These are phyloP conservation scores for Asterophora parasitica DNA, from an alignment of 768 basidiomycete species.

Conservation along the genomic window DNA sequence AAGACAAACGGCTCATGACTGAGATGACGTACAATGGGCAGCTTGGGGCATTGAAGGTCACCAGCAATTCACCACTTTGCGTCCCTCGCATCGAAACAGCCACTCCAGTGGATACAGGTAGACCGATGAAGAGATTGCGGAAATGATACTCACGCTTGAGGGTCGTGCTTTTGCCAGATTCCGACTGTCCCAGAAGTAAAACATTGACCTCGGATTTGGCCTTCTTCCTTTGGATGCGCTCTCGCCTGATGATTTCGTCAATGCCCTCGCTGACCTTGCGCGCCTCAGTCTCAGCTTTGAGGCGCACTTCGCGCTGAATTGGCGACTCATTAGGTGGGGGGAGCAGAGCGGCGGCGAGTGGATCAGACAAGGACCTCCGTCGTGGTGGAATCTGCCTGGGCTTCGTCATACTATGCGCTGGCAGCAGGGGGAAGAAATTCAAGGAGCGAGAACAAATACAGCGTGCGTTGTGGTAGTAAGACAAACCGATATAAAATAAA, in stretches of 20 bases:
- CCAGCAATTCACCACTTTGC: neutral
- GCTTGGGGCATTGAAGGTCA: neutral
- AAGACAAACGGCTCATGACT: conserved; percentile 8
- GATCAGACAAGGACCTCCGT: conserved; percentile 55
- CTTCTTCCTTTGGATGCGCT: conserved; percentile 57
- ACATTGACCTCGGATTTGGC: conserved; percentile 65
- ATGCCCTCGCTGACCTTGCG: conserved; percentile 72
- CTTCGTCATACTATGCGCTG: conserved; percentile 34
- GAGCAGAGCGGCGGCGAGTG: conserved; percentile 58
- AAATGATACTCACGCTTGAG: conserved; percentile 68
- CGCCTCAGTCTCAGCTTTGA: conserved; percentile 66
- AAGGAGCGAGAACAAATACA: conserved; percentile 16
- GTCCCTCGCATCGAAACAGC: neutral
- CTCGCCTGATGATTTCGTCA: conserved; percentile 71
- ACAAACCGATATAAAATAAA: conserved; percentile 20
- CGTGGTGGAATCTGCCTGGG: conserved; percentile 30
- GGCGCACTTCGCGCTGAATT: conserved; percentile 57
- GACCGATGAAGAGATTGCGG: conserved; percentile 7
- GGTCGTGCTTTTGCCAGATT: conserved; percentile 86
- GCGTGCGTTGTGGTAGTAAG: conserved; percentile 12
- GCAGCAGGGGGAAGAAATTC: conserved; percentile 19
- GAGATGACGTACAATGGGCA: conserved; percentile 12
- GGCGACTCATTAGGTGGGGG: conserved; percentile 73
- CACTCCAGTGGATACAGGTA: conserved; percentile 7
- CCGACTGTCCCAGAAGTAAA: conserved; percentile 80